Conservation (phyloP, 768 basidiomycete genomes). For the Hericium rajendrae region DNA sequence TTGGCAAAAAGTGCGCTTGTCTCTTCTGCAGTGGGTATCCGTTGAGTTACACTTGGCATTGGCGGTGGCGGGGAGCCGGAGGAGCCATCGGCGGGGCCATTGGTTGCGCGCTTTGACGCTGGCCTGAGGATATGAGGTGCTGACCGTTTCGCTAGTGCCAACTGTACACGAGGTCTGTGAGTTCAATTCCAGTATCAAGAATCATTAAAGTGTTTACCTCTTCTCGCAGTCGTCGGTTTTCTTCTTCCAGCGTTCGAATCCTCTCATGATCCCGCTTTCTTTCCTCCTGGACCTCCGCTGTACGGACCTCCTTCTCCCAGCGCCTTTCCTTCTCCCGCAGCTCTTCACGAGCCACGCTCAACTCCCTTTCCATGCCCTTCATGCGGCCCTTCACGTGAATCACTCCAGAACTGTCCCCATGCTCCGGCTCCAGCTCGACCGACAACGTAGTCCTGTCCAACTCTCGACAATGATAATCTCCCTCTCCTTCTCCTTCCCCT, state of each 20-base stretch:
- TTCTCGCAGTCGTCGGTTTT: conserved; percentile 47
- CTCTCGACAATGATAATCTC: not conserved
- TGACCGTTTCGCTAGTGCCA: conserved; percentile 5
- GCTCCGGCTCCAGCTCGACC: conserved; percentile 7
- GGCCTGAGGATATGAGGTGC: not conserved
- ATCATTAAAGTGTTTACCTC: conserved; percentile 31
- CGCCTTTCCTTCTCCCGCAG: conserved; percentile 35
- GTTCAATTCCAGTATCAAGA: too few relatives aligned
- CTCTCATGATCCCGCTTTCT: conserved; percentile 48
- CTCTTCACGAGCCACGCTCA: conserved; percentile 44
- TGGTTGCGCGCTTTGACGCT: not conserved
- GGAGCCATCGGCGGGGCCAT: conserved; percentile 15
- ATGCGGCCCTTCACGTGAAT: conserved; percentile 28
- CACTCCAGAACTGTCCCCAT: conserved; percentile 33
- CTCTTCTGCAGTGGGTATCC: conserved; percentile 18
- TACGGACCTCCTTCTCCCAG: conserved; percentile 28
- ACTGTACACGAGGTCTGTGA: not conserved
- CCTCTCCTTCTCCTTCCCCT: not conserved
- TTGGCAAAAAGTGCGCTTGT: conserved; percentile 37
- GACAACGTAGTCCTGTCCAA: not conserved
- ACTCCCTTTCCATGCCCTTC: conserved; percentile 50
- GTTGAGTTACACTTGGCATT: not conserved
- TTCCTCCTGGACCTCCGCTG: conserved; percentile 30
- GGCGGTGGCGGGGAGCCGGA: conserved; percentile 7
- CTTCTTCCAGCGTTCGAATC: conserved; percentile 56